phyloP scores from a whole-genome alignment of 1,284 basidiomycete species.

The Moesziomyces globuligerus region DNA sequence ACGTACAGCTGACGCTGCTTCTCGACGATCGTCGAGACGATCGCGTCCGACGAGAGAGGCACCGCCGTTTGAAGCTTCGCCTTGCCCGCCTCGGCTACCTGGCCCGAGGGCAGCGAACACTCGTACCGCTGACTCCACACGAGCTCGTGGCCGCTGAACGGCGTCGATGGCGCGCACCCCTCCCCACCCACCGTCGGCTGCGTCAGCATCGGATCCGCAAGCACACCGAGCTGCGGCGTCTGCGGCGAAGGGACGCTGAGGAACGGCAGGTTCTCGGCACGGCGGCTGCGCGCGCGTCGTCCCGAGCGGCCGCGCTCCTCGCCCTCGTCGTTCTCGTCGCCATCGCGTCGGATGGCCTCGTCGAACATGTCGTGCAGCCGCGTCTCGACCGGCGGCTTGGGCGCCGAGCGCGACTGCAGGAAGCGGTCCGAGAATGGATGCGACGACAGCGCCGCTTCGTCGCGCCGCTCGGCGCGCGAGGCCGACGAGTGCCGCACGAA shows the following conservation, averaged over 20 bases:
- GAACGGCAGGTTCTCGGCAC: slow-evolving; percentile 47
- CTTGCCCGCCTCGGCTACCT: slow-evolving; percentile 30
- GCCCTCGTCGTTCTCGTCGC: slow-evolving; percentile 32
- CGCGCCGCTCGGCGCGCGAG: slow-evolving; percentile 9
- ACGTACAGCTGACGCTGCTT: slow-evolving; percentile 47
- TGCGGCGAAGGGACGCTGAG: slow-evolving; percentile 43
- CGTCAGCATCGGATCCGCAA: background rate
- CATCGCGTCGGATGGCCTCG: slow-evolving; percentile 28
- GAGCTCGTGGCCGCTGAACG: slow-evolving; percentile 34
- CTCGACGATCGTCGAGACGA: slow-evolving; percentile 22
- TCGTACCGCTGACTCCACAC: slow-evolving; percentile 44
- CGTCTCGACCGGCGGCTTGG: slow-evolving; percentile 29
- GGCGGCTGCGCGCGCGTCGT: slow-evolving; percentile 45
- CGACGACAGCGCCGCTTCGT: slow-evolving; percentile 9
- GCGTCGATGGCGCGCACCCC: slow-evolving; percentile 31
- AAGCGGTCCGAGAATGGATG: slow-evolving; percentile 45
- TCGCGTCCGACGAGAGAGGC: slow-evolving; percentile 29
- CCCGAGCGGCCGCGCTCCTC: slow-evolving; percentile 28
- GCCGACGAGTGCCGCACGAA: slow-evolving; percentile 37
- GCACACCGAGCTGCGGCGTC: slow-evolving; percentile 11
- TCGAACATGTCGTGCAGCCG: slow-evolving; percentile 37
- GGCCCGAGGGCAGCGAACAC: slow-evolving; percentile 15
- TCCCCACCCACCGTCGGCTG: slow-evolving; percentile 4
- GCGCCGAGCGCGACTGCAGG: slow-evolving; percentile 25
- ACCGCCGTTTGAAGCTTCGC: slow-evolving; percentile 33